Evolutionary conservation across 2,329 filamentous ascomycete genomes (phyloP).

Genomic region (Purpureocillium takamizusanense): DNA sequence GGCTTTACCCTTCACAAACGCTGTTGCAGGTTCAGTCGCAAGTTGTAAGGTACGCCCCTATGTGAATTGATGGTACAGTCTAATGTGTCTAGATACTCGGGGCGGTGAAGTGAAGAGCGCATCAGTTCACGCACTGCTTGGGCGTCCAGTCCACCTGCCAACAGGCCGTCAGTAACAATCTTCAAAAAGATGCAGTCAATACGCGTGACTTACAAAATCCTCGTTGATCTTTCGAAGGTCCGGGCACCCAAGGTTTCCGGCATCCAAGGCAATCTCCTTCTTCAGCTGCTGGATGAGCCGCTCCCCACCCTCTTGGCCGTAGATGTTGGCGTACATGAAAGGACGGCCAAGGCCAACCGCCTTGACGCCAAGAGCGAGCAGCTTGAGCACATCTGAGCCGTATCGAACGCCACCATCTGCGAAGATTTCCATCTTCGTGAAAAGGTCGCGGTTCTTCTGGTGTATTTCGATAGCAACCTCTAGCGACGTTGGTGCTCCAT

Average conservation of each 20-base stretch:
- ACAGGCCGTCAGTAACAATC: too few relatives aligned
- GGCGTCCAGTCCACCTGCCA: too few relatives aligned
- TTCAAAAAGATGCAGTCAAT: too few relatives aligned
- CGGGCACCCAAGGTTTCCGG: slow-evolving; percentile 31
- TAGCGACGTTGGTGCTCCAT: slow-evolving; percentile 26
- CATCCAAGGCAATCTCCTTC: slow-evolving; percentile 37
- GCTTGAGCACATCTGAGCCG: slow-evolving; percentile 31
- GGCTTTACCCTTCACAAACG: too few relatives aligned
- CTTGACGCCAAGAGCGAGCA: slow-evolving; percentile 33
- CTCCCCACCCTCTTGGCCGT: slow-evolving; percentile 37
- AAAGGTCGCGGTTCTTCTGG: slow-evolving; percentile 25
- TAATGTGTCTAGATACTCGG: too few relatives aligned
- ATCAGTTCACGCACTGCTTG: too few relatives aligned
- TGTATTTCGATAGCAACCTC: slow-evolving; percentile 30
- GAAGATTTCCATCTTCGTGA: slow-evolving; percentile 27
- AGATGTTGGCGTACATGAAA: slow-evolving; percentile 45
- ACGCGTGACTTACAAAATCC: neutral
- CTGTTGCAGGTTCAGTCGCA: too few relatives aligned
- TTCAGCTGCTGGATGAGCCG: slow-evolving; percentile 35
- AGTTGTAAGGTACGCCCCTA: too few relatives aligned
- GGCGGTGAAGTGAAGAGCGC: too few relatives aligned
- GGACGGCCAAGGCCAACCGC: slow-evolving; percentile 38
- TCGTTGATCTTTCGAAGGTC: slow-evolving; percentile 23
- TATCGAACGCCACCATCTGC: slow-evolving; percentile 34
- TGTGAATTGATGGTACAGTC: too few relatives aligned